Evolutionary conservation across 768 basidiomycete species (phyloP), one percentile per base, ranked within the genome.

Genomic region (Pseudohyphozyma bogoriensis): DNA sequence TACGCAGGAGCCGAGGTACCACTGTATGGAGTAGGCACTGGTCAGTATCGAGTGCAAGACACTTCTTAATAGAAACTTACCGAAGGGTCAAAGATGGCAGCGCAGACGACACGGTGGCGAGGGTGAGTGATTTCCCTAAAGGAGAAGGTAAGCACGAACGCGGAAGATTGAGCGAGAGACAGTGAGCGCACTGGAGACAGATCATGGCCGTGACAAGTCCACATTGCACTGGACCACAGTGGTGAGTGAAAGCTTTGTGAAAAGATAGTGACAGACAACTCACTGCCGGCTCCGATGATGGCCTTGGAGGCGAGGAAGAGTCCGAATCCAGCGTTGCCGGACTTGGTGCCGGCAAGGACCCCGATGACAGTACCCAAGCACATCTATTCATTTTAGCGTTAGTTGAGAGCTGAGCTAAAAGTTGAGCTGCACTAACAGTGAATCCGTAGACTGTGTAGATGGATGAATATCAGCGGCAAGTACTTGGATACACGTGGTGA

Each of bases 71-170:
- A 42, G 40, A 18, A 20, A 36, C 18, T 3, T 4, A 32, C 45
- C 29, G 51, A 52, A 7, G 51, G 32, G 9, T 37, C 57, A 15
- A 50, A 36, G 5, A 42, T n/a, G 3, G 13, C 24, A 2, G 42
- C 32, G 22, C n/a, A n/a, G n/a, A n/a, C n/a, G n/a, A n/a, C n/a
- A n/a, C 57, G 57, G 16, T 58, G 49, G 39, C 36, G 20, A 22
- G 57, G 57, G 39, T 58, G 57, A 4, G 57, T 12, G 24, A 51
- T 33, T 31, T 58, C 57, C 28, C n/a, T n/a, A n/a, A n/a, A n/a
- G n/a, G n/a, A n/a, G n/a, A n/a, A n/a, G n/a, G n/a, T n/a, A n/a
- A n/a, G n/a, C n/a, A n/a, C n/a, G n/a, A n/a, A n/a, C n/a, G n/a
- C n/a, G n/a, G n/a, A n/a, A n/a, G n/a, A n/a, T n/a, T n/a, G n/a